Percentiles rank a stretch among this genome's conserved stretches.
Evolutionary conservation across 1,284 basidiomycete species (phyloP).

Genomic region (Coniferiporia weirii): DNA sequence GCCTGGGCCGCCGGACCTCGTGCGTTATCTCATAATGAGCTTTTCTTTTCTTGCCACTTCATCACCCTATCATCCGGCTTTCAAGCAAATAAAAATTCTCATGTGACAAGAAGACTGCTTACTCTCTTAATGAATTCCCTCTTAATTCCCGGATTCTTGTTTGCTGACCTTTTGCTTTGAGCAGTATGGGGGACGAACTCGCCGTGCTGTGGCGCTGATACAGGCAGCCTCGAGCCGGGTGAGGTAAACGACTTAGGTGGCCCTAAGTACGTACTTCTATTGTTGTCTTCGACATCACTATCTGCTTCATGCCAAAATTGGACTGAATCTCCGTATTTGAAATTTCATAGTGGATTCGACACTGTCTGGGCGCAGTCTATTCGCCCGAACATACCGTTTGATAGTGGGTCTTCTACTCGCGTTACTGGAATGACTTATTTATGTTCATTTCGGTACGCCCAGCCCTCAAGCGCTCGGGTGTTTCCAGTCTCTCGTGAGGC

Average conservation of each 20-base stretch:
- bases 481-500: slow-evolving; percentile 18
- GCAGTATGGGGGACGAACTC: slow-evolving; percentile 40
- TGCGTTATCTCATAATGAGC: slow-evolving; percentile 22
- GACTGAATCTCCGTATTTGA: neutral
- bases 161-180: neutral
- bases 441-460: neutral
- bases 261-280: slow-evolving; percentile 20
- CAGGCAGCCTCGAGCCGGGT: slow-evolving; percentile 41
- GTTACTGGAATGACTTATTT: neutral
- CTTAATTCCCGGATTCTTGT: neutral
- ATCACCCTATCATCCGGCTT: neutral
- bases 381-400: slow-evolving; percentile 35
- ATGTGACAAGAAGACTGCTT: no score
- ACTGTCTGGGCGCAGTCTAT: slow-evolving; percentile 40
- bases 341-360: slow-evolving; percentile 32
- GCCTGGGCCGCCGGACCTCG: slow-evolving; percentile 46
- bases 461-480: slow-evolving; percentile 22
- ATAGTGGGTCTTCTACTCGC: slow-evolving; percentile 24
- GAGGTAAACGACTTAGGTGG: slow-evolving; percentile 25
- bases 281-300: neutral
- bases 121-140: no score
- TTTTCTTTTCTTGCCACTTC: neutral
- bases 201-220: slow-evolving; percentile 41
- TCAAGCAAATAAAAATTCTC: neutral
- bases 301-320: neutral